A percentile compares a stretch with the other conserved stretches of the same genome.
Conservation (phyloP, 768 basidiomycete species). For the Auricularia sp. region DNA sequence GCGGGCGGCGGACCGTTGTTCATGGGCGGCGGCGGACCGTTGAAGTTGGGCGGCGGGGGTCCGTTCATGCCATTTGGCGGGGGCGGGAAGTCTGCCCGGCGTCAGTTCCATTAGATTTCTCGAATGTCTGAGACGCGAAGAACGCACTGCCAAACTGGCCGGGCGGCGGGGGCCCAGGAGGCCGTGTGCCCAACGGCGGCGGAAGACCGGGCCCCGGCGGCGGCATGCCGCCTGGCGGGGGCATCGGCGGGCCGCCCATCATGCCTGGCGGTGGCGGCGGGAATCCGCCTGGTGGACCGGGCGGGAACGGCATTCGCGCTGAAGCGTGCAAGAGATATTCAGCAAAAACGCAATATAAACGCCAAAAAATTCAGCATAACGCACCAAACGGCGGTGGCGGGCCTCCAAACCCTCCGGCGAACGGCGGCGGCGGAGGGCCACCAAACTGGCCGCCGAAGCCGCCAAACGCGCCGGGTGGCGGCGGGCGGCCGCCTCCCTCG, state of each 20-base stretch:
- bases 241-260: slow-evolving; percentile 14
- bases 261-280: slow-evolving; percentile 34
- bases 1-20: slow-evolving; percentile 16
- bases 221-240: slow-evolving; percentile 36
- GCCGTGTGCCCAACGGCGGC: slow-evolving; percentile 17
- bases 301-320: slow-evolving; percentile 67
- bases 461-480: slow-evolving; percentile 41
- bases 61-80: slow-evolving; percentile 12
- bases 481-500: slow-evolving; percentile 76
- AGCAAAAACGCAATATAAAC: background rate
- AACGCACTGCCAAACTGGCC: slow-evolving; percentile 16
- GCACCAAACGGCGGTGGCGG: slow-evolving; percentile 29
- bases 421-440: slow-evolving; percentile 29
- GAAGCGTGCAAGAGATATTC: slow-evolving; percentile 7
- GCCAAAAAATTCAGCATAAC: slow-evolving; percentile 9
- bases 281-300: slow-evolving; percentile 47
- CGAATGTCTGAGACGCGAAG: background rate
- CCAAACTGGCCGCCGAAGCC: slow-evolving; percentile 77
- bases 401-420: slow-evolving; percentile 25
- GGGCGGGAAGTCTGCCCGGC: slow-evolving; percentile 12
- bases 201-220: slow-evolving; percentile 29
- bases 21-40: slow-evolving; percentile 19
- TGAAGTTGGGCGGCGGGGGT: slow-evolving; percentile 24
- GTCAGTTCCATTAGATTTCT: slow-evolving; percentile 14
- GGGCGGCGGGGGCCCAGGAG: slow-evolving; percentile 43